phyloP scores from a whole-genome alignment of 2,329 filamentous ascomycete species.

The Nigrograna mackinnonii region DNA sequence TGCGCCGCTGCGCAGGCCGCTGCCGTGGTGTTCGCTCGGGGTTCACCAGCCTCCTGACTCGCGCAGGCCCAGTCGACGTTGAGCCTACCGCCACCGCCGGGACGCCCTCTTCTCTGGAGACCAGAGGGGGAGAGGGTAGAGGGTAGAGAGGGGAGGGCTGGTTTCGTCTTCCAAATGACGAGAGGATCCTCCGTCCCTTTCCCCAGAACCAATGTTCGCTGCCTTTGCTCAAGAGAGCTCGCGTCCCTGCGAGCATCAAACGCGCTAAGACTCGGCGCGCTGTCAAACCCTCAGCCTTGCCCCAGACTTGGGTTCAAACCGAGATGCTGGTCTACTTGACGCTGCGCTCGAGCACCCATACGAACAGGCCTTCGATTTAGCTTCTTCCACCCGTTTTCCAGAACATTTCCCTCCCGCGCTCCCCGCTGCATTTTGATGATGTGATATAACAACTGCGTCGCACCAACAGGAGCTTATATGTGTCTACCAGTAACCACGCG shows the following conservation, averaged over 20 bases:
- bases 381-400: conserved; percentile 41
- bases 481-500: conserved; percentile 13
- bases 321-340: conserved; percentile 26
- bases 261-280: conserved; percentile 29
- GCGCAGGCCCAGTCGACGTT: too few species aligned
- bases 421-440: conserved; percentile 39
- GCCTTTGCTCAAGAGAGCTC: neutral
- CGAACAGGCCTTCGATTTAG: conserved; percentile 33
- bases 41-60: too few species aligned
- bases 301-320: conserved; percentile 38
- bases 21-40: too few species aligned
- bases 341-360: conserved; percentile 30
- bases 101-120: too few species aligned
- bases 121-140: too few species aligned
- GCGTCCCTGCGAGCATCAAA: conserved; percentile 32
- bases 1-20: too few species aligned
- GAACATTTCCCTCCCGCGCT: conserved; percentile 38
- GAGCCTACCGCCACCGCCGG: too few species aligned
- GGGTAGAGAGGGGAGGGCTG: too few species aligned
- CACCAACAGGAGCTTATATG: conserved; percentile 26
- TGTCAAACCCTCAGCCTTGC: conserved; percentile 37
- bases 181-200: too few species aligned
- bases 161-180: too few species aligned
- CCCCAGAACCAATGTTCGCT: conserved; percentile 2
- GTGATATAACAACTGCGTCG: conserved; percentile 41